phyloP scores from a whole-genome alignment of 768 basidiomycete species.

The Tephrocybe sp. region DNA sequence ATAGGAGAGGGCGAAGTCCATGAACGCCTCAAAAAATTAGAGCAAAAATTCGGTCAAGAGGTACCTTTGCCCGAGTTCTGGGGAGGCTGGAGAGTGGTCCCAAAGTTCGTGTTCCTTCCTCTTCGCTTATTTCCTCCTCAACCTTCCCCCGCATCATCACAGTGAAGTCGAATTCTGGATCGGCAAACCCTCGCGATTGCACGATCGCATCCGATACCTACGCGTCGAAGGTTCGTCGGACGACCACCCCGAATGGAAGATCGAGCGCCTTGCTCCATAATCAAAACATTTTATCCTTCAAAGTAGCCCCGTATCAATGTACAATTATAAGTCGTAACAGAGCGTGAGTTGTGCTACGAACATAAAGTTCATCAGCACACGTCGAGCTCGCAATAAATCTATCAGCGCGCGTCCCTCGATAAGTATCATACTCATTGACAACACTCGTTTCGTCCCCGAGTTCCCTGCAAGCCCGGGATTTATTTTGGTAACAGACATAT shows the following conservation, averaged over 20 bases:
- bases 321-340: background rate
- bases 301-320: too few species aligned
- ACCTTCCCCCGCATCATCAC: slow-evolving; percentile 11
- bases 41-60: slow-evolving; percentile 55
- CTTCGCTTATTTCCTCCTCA: background rate
- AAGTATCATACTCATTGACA: too few species aligned
- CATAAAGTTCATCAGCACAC: too few species aligned
- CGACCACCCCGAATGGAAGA: slow-evolving; percentile 63
- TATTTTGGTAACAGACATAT: too few species aligned
- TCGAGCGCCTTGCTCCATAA: slow-evolving; percentile 78
- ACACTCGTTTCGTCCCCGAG: too few species aligned
- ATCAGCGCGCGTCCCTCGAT: too few species aligned
- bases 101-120: slow-evolving; percentile 54
- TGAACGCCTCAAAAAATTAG: slow-evolving; percentile 54
- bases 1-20: slow-evolving; percentile 73
- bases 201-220: slow-evolving; percentile 83
- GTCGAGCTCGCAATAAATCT: too few species aligned
- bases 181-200: slow-evolving; percentile 92
- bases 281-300: too few species aligned
- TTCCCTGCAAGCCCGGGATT: too few species aligned
- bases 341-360: background rate
- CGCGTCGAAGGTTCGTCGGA: slow-evolving; percentile 47
- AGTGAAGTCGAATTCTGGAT: slow-evolving; percentile 98
- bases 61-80: slow-evolving; percentile 87
- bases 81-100: slow-evolving; percentile 97